Evolutionary conservation across 225 moss, liverwort and hornwort genomes (phyloP).

Genomic region (Neckera pumila): DNA sequence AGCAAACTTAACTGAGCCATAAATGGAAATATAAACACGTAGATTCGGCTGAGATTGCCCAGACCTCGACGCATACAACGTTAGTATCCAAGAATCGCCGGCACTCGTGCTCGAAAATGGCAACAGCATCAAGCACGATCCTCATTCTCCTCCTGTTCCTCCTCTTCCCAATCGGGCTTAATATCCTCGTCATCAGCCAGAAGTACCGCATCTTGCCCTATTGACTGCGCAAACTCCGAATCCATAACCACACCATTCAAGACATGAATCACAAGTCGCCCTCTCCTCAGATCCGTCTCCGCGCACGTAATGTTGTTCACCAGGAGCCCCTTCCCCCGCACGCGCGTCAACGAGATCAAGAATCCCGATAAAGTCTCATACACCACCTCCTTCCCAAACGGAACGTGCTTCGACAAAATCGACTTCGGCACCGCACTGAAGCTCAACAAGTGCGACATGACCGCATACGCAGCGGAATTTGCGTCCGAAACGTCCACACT

Average conservation of each 20-base stretch:
- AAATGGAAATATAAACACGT: neutral
- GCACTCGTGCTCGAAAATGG: neutral
- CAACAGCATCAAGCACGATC: neutral
- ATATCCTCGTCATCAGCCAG: conserved; percentile 1
- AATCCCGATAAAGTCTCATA: conserved; percentile 55
- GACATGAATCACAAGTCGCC: conserved; percentile 42
- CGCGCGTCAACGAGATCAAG: conserved; percentile 39
- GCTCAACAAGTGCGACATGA: conserved; percentile 60
- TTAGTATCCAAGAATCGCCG: neutral
- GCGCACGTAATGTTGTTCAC: conserved; percentile 57
- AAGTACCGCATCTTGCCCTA: conserved; percentile 13
- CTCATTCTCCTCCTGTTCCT: conserved; percentile 1
- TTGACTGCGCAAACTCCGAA: conserved; percentile 40
- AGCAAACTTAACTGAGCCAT: neutral
- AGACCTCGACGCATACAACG: neutral
- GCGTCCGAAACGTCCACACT: neutral
- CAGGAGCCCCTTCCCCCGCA: conserved; percentile 37
- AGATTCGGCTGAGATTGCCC: neutral
- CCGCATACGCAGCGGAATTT: conserved; percentile 21
- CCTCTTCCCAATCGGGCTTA: conserved; percentile 2
- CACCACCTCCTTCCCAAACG: conserved; percentile 28
- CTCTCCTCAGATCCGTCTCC: conserved; percentile 29
- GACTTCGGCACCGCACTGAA: conserved; percentile 59
- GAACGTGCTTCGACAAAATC: conserved; percentile 22
- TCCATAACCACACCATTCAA: conserved; percentile 67